Base-by-base conservation (phyloP, 2,329 filamentous ascomycete genomes). In the Dactylella cylindrospora region DNA sequence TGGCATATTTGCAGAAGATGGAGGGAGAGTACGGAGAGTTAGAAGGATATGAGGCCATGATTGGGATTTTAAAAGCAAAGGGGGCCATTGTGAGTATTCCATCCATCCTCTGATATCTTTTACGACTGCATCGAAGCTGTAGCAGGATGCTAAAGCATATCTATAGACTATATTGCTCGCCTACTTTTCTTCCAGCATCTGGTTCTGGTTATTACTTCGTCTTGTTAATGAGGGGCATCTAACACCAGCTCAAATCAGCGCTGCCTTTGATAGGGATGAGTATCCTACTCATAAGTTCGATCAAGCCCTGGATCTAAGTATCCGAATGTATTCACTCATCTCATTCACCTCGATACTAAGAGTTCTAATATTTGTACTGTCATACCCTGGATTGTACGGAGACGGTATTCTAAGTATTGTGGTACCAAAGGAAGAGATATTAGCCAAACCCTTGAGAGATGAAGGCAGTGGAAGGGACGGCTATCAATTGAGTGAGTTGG, bases 151-250 rank as follows among this genome's bases (percentile, higher is more conserved):
- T 35, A 15, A 35, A 35, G 32, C 32, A 35, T 7, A 20, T 32
- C 9, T n/a, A 13, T 13, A 55, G 51, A 20, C 29, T 3, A 20
- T 45, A 2, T 9, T 31, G 10, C 29, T 54, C 17, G 19, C 40
- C 4, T 54, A 54, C 26, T 15, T 45, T n/a, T 54, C 40, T 15
- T 28, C 46, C 3, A 45, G 50, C 28, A 15, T n/a, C 15, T 54
- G 45, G 33, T 54, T 32, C 17, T 54, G 50, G 50, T 10, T 54
- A 3, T 19, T n/a, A 2, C 31, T 22, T 15, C 31, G 50, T 10
- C 32, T 46, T n/a, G 9, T 15, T 10, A n/a, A n/a, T n/a, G n/a
- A n/a, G n/a, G n/a, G n/a, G n/a, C 3, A 23, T 13, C 2, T 20
- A 12, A 23, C 32, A 6, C 25, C n/a, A 7, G 15, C 25, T 15